Evolutionary conservation across 768 basidiomycete genomes (phyloP).

Genomic region (Suillus discolor): DNA sequence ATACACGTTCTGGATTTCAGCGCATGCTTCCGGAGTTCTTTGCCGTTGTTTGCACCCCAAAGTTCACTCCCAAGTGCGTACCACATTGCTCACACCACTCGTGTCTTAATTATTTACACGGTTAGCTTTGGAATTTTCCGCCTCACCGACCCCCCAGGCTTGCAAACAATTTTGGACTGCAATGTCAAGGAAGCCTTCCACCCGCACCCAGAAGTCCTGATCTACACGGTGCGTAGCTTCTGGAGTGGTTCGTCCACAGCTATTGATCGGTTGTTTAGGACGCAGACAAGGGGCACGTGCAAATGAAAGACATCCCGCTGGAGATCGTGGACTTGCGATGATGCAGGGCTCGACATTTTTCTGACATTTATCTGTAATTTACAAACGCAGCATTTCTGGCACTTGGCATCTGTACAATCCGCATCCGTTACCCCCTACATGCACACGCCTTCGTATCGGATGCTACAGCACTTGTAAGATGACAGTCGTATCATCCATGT

Average conservation of each 20-base stretch:
- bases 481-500: conserved; percentile 60
- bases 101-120: neutral
- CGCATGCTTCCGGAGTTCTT: conserved; percentile 89
- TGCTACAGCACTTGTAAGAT: conserved; percentile 31
- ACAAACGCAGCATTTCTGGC: neutral
- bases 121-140: conserved; percentile 83
- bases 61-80: conserved; percentile 70
- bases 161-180: conserved; percentile 72
- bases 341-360: neutral
- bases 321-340: conserved; percentile 85
- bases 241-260: neutral
- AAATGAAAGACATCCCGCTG: conserved; percentile 68
- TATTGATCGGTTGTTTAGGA: conserved; percentile 47
- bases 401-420: conserved; percentile 2
- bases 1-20: conserved; percentile 90
- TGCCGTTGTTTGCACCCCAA: conserved; percentile 73
- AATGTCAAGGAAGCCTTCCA: conserved; percentile 78
- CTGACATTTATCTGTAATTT: neutral
- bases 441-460: neutral
- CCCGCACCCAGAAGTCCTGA: conserved; percentile 80
- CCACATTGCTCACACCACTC: conserved; percentile 9
- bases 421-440: conserved; percentile 6
- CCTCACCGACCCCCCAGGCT: conserved; percentile 83
- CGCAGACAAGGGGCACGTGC: conserved; percentile 83
- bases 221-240: conserved; percentile 66